phyloP scores from a whole-genome alignment of 306 rosid species.

The Trifolium subterraneum region DNA sequence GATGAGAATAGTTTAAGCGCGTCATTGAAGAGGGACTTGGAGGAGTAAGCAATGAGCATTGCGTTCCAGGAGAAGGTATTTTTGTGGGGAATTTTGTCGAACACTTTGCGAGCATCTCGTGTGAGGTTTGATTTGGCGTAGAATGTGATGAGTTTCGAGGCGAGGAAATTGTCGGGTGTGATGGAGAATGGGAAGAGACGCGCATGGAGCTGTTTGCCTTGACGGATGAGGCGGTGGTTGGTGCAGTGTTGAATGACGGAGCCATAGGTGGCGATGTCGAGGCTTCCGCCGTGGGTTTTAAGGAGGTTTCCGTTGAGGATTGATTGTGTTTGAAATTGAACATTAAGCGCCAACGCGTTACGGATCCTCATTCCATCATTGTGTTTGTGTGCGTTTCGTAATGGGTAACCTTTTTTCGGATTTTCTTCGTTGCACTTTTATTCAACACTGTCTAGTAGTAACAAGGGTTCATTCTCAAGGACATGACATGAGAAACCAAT shows the following conservation, averaged over 20 bases:
- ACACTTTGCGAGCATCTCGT: slow-evolving; percentile 64
- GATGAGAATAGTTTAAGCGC: slow-evolving; percentile 59
- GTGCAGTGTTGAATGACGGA: slow-evolving; percentile 68
- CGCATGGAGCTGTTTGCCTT: slow-evolving; percentile 79
- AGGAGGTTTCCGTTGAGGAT: slow-evolving; percentile 35
- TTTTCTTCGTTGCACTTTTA: too few relatives aligned
- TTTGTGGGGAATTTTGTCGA: slow-evolving; percentile 61
- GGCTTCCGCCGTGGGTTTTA: slow-evolving; percentile 39
- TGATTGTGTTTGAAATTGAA: slow-evolving; percentile 46
- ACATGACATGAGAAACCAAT: too few relatives aligned
- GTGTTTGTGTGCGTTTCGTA: not conserved
- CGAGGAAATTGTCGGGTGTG: slow-evolving; percentile 82
- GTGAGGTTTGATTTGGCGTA: slow-evolving; percentile 57
- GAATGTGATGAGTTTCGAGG: slow-evolving; percentile 67
- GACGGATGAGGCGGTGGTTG: slow-evolving; percentile 58
- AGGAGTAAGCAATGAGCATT: slow-evolving; percentile 69
- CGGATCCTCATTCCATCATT: slow-evolving; percentile 53
- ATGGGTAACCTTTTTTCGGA: too few relatives aligned
- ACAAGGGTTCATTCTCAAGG: too few relatives aligned
- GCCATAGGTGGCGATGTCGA: slow-evolving; percentile 68
- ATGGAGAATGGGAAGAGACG: slow-evolving; percentile 70
- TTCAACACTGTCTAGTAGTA: too few relatives aligned
- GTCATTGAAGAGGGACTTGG: slow-evolving; percentile 53
- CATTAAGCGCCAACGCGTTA: slow-evolving; percentile 46
- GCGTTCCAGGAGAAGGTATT: slow-evolving; percentile 83